Conservation (phyloP, 2,329 filamentous ascomycete species). For the Rhinocladiella mackenziei region DNA sequence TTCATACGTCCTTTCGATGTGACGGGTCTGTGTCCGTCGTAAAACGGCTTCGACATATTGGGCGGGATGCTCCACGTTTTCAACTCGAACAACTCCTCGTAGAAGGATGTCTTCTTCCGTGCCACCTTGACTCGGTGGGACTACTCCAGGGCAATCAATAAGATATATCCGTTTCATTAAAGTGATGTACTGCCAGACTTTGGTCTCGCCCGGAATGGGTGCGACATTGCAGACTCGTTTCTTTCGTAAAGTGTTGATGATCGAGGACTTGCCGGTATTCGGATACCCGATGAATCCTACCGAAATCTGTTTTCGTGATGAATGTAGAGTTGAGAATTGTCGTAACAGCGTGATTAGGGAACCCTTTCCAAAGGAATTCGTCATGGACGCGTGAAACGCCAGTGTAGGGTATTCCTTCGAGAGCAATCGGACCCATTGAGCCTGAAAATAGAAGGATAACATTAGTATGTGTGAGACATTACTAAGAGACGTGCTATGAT, state of each 20-base stretch:
- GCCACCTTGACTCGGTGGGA: constrained; percentile 80
- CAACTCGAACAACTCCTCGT: constrained; percentile 85
- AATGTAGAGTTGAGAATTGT: constrained; percentile 87
- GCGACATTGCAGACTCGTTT: constrained; percentile 93
- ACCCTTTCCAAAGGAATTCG: constrained; percentile 94
- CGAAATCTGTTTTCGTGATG: constrained; percentile 87
- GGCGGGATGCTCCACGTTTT: constrained; percentile 93
- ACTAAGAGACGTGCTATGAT: constrained; percentile 91
- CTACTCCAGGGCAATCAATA: constrained; percentile 95
- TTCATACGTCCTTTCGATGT: constrained; percentile 91
- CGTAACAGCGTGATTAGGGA: constrained; percentile 86
- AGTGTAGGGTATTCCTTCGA: constrained; percentile 91
- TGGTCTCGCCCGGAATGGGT: constrained; percentile 93
- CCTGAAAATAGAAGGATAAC: constrained; percentile 53
- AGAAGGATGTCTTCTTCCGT: constrained; percentile 83
- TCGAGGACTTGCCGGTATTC: constrained; percentile 92
- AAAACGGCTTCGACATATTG: constrained; percentile 89
- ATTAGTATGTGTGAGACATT: constrained; percentile 81
- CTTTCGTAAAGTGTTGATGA: constrained; percentile 92
- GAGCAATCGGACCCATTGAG: constrained; percentile 82
- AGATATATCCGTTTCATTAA: constrained; percentile 92
- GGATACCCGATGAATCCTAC: constrained; percentile 87
- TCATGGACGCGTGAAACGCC: constrained; percentile 91
- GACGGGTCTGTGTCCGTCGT: constrained; percentile 72
- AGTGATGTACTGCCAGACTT: constrained; percentile 97